Evolutionary conservation across 1,284 basidiomycete species (phyloP), one percentile per base, ranked within the genome.

Genomic region (Ceratobasidium sp.): DNA sequence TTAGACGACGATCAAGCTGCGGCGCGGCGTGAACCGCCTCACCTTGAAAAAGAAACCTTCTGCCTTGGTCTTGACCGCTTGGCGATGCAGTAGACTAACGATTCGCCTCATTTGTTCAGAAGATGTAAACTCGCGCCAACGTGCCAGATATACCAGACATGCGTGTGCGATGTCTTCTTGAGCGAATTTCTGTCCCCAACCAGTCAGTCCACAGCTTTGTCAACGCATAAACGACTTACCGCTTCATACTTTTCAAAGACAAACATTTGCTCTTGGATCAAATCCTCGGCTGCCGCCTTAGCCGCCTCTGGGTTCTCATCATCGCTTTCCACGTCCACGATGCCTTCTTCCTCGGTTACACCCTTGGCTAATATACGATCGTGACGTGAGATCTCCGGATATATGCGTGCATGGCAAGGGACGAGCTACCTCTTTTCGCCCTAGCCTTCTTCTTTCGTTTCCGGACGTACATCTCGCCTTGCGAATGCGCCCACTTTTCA

Each of bases 21-120:
- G 54, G 33, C n/a, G 35, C 30, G 16, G 12, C 8, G 12, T 44
- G 41, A 44, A 44, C 5, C 18, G 44, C 83, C 89, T 79, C 78
- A 95, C 96, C 84, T 96, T 95, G 89, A 96, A 98, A 85, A 95
- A 98, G 16, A 98, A 85, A 0, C 93, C 95, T 83, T 98, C 96
- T 0, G 95, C 95, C 83, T 97, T 95, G 10, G 93, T 91, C 81
- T 90, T 93, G 80, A 98, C 90, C 46, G 92, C 96, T 81, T 97
- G 95, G 20, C 97, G 90, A 84, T 98, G 94, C 82, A 98, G 88
- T 79, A 98, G 86, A 79, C 89, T 90, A 27, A 97, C 95, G 46
- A 95, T 92, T 50, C 96, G 89, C 83, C 93, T 94, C 90, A 98
- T 92, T 82, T 93, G 89, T 80, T 97, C 94, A 0, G 92, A 85